A percentile compares a stretch with the other conserved stretches of the same genome.
Conservation (phyloP, 371 early-diverging fungal genomes). For the Umbelopsis sp. region DNA sequence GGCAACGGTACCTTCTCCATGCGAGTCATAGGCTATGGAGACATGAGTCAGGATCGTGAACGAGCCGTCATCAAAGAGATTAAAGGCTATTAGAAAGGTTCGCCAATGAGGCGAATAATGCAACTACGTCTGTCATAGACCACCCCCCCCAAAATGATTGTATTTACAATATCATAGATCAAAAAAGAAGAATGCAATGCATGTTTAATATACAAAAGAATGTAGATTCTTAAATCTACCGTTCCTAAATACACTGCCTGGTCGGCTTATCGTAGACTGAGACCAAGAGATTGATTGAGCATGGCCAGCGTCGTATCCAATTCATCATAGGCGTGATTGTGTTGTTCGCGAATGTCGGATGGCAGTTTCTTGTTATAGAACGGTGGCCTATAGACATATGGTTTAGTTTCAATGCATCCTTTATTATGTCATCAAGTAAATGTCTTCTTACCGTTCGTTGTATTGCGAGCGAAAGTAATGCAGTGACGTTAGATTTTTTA, state of each 20-base stretch:
- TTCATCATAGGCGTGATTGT: conserved; percentile 23
- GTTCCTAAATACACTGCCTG: background rate
- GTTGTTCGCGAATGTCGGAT: conserved; percentile 16
- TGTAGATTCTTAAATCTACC: background rate
- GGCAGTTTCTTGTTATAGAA: conserved; percentile 24
- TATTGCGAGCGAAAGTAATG: conserved; percentile 28
- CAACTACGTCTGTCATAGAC: background rate
- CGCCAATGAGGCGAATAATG: too few relatives aligned
- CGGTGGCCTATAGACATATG: conserved; percentile 25
- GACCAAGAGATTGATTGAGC: conserved; percentile 30
- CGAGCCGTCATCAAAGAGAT: conserved; percentile 69
- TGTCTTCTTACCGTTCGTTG: conserved; percentile 22
- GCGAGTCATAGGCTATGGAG: conserved; percentile 84
- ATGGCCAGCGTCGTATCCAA: conserved; percentile 26
- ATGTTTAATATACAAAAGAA: background rate
- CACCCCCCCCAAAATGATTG: background rate
- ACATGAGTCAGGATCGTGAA: conserved; percentile 76
- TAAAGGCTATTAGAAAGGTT: conserved; percentile 31
- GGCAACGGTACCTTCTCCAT: conserved; percentile 85
- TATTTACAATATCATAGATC: background rate
- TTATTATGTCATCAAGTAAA: background rate
- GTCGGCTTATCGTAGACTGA: conserved; percentile 15
- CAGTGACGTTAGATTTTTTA: conserved; percentile 29
- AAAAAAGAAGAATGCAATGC: background rate
- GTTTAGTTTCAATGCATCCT: background rate